phyloP scores from a whole-genome alignment of 352 stramenopile species.

The Pythium plurisporium region DNA sequence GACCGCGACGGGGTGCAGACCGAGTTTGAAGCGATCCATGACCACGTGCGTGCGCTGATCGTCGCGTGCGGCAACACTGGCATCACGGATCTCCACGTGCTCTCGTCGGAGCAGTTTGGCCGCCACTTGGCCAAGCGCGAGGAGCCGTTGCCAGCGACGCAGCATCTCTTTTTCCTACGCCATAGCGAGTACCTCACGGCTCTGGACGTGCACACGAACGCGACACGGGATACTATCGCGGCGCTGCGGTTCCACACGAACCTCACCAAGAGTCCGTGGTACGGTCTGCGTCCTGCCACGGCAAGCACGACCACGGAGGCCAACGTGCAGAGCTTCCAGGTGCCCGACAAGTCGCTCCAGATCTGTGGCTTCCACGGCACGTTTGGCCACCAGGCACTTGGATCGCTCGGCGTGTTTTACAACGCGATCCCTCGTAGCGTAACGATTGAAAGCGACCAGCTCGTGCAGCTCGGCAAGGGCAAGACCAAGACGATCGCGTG shows the following conservation, averaged over 20 bases:
- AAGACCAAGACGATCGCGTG: conserved; percentile 2
- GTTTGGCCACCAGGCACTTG: conserved; percentile 9
- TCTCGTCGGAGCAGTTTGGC: conserved; percentile 19
- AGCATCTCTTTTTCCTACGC: conserved; percentile 29
- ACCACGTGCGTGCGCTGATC: conserved; percentile 23
- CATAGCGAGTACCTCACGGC: conserved; percentile 23
- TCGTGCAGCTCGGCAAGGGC: background rate
- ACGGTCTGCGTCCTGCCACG: conserved; percentile 1
- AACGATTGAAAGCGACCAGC: background rate
- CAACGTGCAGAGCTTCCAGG: conserved; percentile 1
- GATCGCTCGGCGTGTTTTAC: conserved; percentile 20
- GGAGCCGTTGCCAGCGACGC: conserved; percentile 10
- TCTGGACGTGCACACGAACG: conserved; percentile 16
- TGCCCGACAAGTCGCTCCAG: conserved; percentile 5
- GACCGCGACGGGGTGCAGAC: conserved; percentile 21
- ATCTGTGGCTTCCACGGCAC: conserved; percentile 23
- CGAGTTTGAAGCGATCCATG: conserved; percentile 20
- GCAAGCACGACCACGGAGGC: background rate
- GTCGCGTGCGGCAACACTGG: conserved; percentile 13
- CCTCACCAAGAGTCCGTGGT: conserved; percentile 28
- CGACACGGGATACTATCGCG: conserved; percentile 5
- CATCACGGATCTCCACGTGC: conserved; percentile 23
- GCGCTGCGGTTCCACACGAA: conserved; percentile 32
- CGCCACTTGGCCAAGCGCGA: conserved; percentile 23
- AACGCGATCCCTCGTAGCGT: background rate